Evolutionary conservation across 257 asterid species (phyloP).

Genomic region (Orobanche coerulescens): DNA sequence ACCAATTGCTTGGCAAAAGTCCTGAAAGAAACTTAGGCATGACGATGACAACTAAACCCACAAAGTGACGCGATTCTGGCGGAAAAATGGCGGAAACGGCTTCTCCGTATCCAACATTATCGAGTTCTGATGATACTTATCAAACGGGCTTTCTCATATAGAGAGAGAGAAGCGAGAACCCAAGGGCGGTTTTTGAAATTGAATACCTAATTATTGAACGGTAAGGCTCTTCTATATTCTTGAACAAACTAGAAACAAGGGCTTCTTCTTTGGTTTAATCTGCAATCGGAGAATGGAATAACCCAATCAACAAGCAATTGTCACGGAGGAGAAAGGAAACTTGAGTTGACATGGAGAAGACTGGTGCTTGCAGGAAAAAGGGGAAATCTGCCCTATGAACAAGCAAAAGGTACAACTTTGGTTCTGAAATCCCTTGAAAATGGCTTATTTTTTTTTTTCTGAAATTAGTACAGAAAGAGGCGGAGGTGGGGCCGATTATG

Average conservation of each 20-base stretch:
- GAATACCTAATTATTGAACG: constrained; percentile 16
- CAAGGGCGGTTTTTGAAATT: constrained; percentile 26
- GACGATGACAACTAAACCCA: constrained; percentile 22
- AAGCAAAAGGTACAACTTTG: constrained; percentile 24
- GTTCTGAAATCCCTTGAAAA: constrained; percentile 8
- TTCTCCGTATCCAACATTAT: constrained; percentile 30
- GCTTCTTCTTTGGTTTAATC: constrained; percentile 5
- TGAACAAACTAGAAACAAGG: neutral
- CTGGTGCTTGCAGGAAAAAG: constrained; percentile 26
- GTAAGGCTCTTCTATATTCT: neutral
- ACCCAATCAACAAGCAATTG: constrained; percentile 48
- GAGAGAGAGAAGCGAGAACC: constrained; percentile 23
- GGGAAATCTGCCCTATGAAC: constrained; percentile 15
- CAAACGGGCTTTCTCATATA: constrained; percentile 23
- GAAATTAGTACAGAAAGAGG: constrained; percentile 18
- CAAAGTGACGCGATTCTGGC: constrained; percentile 23
- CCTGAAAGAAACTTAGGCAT: constrained; percentile 37
- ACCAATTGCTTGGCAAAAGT: constrained; percentile 42
- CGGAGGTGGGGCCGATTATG: constrained; percentile 27
- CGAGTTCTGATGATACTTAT: neutral
- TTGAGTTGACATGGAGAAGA: constrained; percentile 30
- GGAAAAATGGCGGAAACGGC: constrained; percentile 23
- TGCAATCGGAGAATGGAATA: constrained; percentile 29
- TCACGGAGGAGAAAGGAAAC: constrained; percentile 20
- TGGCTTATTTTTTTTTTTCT: constrained; percentile 17